Base-by-base conservation (phyloP, 1,284 basidiomycete species). In the Malassezia equina region DNA sequence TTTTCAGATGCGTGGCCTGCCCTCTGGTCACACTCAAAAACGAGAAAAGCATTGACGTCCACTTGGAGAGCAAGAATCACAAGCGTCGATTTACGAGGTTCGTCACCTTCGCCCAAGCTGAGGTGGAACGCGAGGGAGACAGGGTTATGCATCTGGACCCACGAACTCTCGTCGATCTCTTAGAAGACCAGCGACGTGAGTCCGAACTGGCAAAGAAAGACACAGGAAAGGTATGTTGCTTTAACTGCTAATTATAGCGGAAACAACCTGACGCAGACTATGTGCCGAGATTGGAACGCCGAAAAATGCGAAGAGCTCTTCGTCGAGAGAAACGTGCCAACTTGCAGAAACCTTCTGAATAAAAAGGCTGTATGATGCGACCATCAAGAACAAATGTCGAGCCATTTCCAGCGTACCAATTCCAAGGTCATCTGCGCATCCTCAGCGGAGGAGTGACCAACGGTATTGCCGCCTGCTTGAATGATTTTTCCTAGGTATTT, bases 381-480 rank as follows among this genome's bases (percentile, higher is more conserved):
- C 2, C 7, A 33, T 4, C 7, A 46, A 11, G 47, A 17, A 12
- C 36, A 50, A 25, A 21, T 15, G 23, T 50, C 36, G 4, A 41
- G 34, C 47, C 47, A 50, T 41, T 65, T 65, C 52, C 54, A 50
- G 13, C 63, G 49, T 1, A 69, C 67, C 28, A 67, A 47, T 34
- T 70, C 67, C 27, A 70, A 47, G 4, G 66, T 61, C 58, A 63
- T 66, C 25, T 51, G 51, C 9, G 70, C 67, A 50, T 72, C 70
- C 32, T 72, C 70, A 17, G 62, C 47, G 27, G 67, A 65, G 21
- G 65, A 67, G 45, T 72, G 70, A 2, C 70, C 70, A 8, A 62
- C 47, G 8, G 45, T 53, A 3, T 59, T 61, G 9, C 61, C 61
- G 17, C 62, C 66, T 7, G 53, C 39, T 56, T 73, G 71, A 31